Percentiles rank a stretch among this genome's conserved stretches.
Evolutionary conservation across 1,284 basidiomycete genomes (phyloP).

Genomic region (Trametes polyzona): DNA sequence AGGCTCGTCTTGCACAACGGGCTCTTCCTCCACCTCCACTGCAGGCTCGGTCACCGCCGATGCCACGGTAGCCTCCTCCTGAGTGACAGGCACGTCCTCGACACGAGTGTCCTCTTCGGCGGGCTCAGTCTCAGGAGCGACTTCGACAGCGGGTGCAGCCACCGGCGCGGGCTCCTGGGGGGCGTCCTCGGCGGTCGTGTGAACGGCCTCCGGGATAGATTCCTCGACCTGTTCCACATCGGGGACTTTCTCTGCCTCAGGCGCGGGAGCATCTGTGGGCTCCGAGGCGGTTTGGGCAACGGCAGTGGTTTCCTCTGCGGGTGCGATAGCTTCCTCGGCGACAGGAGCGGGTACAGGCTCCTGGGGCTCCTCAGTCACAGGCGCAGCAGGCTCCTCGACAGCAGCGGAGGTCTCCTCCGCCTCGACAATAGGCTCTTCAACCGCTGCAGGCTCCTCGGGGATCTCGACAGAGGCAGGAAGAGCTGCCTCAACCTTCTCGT

Average conservation of each 20-base stretch:
- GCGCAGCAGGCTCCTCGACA: background rate
- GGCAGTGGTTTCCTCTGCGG: background rate
- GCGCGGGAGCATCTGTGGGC: background rate
- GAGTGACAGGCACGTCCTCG: constrained; percentile 6
- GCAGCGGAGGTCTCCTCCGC: background rate
- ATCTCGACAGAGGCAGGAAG: background rate
- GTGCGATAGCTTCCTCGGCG: background rate
- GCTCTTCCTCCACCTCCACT: background rate
- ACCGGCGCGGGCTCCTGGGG: background rate
- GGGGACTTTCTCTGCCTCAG: constrained; percentile 1
- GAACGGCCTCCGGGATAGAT: background rate
- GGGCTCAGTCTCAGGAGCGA: background rate
- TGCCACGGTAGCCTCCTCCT: constrained; percentile 5
- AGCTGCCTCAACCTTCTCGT: background rate
- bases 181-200: background rate
- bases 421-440: background rate
- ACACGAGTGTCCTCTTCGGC: constrained; percentile 1
- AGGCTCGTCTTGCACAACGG: background rate
- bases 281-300: no score
- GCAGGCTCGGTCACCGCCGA: background rate
- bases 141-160: background rate
- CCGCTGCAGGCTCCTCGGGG: background rate
- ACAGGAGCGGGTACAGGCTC: background rate
- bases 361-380: background rate
- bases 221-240: constrained; percentile 4